Percentiles rank a stretch among this genome's conserved stretches.
These are phyloP conservation scores for Amaranthus tricolor DNA, from an alignment of 179 eudicot genomes.

Conservation along the genomic window DNA sequence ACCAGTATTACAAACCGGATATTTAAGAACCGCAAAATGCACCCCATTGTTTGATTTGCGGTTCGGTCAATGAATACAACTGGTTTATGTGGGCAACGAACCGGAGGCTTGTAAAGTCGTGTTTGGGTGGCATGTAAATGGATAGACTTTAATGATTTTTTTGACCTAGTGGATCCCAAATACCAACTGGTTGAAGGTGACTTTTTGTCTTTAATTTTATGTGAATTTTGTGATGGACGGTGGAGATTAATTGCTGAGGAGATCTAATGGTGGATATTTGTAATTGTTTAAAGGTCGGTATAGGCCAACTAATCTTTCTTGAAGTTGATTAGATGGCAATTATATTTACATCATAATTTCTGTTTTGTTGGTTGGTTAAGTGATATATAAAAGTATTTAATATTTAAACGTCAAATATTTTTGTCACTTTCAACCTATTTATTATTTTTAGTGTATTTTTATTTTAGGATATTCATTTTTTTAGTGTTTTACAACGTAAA, in stretches of 20 bases:
- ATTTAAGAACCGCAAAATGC: no score
- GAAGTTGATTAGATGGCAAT: background rate
- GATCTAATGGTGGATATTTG: background rate
- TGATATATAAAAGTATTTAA: background rate
- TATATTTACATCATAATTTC: slow-evolving; percentile 23
- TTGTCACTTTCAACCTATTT: background rate
- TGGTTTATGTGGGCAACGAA: slow-evolving; percentile 18
- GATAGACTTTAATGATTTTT: slow-evolving; percentile 24
- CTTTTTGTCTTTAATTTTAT: slow-evolving; percentile 9
- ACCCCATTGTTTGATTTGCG: no score
- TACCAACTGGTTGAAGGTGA: slow-evolving; percentile 26
- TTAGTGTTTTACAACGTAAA: background rate
- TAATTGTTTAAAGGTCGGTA: slow-evolving; percentile 14
- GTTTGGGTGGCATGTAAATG: slow-evolving; percentile 35
- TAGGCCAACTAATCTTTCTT: slow-evolving; percentile 12
- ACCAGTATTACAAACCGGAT: no score
- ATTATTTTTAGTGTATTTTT: background rate
- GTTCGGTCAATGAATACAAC: background rate
- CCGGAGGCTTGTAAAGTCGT: slow-evolving; percentile 24
- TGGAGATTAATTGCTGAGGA: background rate
- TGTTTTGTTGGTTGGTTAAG: slow-evolving; percentile 35
- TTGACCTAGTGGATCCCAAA: slow-evolving; percentile 22
- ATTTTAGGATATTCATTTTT: background rate
- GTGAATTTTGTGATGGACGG: slow-evolving; percentile 4
- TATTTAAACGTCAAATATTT: slow-evolving; percentile 9